phyloP scores from a whole-genome alignment of 805 yeast genomes.

The Starmerella floricola region DNA sequence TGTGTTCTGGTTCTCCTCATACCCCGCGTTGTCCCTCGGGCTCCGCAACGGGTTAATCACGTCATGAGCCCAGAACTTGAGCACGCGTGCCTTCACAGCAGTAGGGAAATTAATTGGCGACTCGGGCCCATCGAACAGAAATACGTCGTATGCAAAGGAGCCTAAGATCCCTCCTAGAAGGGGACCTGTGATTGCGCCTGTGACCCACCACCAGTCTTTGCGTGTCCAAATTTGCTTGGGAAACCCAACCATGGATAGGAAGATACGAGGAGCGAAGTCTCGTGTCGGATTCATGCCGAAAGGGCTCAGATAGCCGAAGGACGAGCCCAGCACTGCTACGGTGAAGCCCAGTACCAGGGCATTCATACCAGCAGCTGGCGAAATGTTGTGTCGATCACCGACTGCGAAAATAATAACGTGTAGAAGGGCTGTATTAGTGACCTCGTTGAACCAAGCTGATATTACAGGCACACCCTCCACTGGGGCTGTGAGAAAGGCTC shows the following conservation, averaged over 20 bases:
- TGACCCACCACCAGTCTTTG: constrained; percentile 5
- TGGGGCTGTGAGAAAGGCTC: background rate
- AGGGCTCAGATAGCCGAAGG: constrained; percentile 43
- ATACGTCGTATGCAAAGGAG: constrained; percentile 40
- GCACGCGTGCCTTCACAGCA: background rate
- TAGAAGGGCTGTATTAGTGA: constrained; percentile 35
- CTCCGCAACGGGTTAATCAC: background rate
- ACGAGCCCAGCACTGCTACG: constrained; percentile 37
- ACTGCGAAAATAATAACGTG: constrained; percentile 40
- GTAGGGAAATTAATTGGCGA: constrained; percentile 35
- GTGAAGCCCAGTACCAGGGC: constrained; percentile 39
- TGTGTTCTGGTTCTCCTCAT: background rate
- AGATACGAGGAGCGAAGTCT: constrained; percentile 44
- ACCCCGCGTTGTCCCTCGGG: background rate
- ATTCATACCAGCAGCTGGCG: constrained; percentile 35
- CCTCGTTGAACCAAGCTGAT: constrained; percentile 39
- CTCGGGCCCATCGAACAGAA: constrained; percentile 41
- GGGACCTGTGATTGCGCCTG: constrained; percentile 37
- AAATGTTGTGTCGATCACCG: constrained; percentile 40
- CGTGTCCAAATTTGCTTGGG: constrained; percentile 32
- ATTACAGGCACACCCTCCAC: constrained; percentile 16
- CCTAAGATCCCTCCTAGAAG: constrained; percentile 38
- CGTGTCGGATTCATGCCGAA: constrained; percentile 45
- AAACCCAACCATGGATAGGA: constrained; percentile 39
- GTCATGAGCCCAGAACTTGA: constrained; percentile 3